Conservation (phyloP, 495 filamentous ascomycete species). For the Penicillium roqueforti region DNA sequence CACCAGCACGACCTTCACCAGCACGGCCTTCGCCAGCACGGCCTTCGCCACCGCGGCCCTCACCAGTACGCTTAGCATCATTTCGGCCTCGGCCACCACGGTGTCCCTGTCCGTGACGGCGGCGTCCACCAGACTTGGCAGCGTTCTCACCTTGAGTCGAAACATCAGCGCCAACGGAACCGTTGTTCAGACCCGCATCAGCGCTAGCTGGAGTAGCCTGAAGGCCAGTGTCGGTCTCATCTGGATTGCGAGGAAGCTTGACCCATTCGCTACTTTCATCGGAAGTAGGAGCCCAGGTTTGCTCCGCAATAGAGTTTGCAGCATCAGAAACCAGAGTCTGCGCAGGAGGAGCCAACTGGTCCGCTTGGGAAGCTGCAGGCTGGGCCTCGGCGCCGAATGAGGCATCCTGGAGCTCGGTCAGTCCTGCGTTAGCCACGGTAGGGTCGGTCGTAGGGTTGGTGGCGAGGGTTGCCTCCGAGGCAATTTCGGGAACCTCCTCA, state of each 20-base stretch:
- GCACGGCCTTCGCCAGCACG: conserved; percentile 40
- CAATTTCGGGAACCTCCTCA: conserved; percentile 19
- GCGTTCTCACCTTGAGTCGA: conserved; percentile 27
- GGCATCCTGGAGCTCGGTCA: conserved; percentile 64
- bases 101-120: conserved; percentile 47
- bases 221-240: conserved; percentile 67
- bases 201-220: conserved; percentile 54
- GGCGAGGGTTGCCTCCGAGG: conserved; percentile 19
- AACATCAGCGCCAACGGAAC: conserved; percentile 16
- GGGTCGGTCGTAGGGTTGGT: conserved; percentile 59
- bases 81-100: conserved; percentile 37
- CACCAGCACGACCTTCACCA: conserved; percentile 32
- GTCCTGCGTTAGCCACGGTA: conserved; percentile 68
- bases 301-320: conserved; percentile 64
- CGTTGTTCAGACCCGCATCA: conserved; percentile 21
- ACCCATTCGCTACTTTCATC: conserved; percentile 76
- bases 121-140: conserved; percentile 57
- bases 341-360: conserved; percentile 40
- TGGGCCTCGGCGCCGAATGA: conserved; percentile 21
- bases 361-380: conserved; percentile 24
- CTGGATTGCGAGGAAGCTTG: conserved; percentile 66
- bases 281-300: conserved; percentile 54
- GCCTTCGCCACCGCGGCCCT: conserved; percentile 28
- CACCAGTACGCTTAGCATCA: conserved; percentile 50
- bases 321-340: conserved; percentile 57